Base-by-base conservation (phyloP, 2,329 filamentous ascomycete genomes). In the Chrysosporium queenslandicum region DNA sequence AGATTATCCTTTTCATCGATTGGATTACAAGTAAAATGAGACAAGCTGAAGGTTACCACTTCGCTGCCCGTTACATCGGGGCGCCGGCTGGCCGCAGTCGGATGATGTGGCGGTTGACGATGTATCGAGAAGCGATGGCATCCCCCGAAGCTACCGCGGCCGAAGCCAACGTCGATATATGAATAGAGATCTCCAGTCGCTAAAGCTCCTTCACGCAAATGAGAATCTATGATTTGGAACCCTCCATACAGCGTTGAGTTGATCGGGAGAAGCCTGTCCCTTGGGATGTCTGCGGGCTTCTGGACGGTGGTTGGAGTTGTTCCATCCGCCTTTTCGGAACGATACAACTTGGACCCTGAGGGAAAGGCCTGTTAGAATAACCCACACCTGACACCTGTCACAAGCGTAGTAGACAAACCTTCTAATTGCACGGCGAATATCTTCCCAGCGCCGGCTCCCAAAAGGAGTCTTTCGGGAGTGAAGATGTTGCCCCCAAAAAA, bases 401-500 rank as follows among this genome's bases (percentile, higher is more conserved):
- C n/a, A n/a, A n/a, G n/a, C n/a, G n/a, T n/a, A n/a, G n/a, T n/a
- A 53, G 32, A 21, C 2, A 29, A 1, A 53, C 53, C 50, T 46
- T 49, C 46, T n/a, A 55, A 29, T 45, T 50, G 43, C 4, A 48
- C 54, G 11, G 30, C 20, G 21, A 55, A 46, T 16, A 50, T 18
- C 20, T 46, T 55, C 32, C 21, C 43, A 32, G 9, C 23, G 16
- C 50, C 50, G 1, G 25, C 23, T 43, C 30, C 20, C 1, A 53
- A 11, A 29, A 55, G 23, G 14, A 53, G 3, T n/a, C 50, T 46
- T 14, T 55, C 54, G 16, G 51, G 39, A 20, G 41, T 27, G 40
- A 55, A 55, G 12, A 55, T 7, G 1, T 34, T 11, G n/a, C 54
- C 54, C 12, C 54, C 54, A 40, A 55, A 55, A 40, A 55, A 55